A percentile compares a stretch with the other conserved stretches of the same genome.
Evolutionary conservation across 495 filamentous ascomycete species (phyloP).

Genomic region (Penicillium waksmanii): DNA sequence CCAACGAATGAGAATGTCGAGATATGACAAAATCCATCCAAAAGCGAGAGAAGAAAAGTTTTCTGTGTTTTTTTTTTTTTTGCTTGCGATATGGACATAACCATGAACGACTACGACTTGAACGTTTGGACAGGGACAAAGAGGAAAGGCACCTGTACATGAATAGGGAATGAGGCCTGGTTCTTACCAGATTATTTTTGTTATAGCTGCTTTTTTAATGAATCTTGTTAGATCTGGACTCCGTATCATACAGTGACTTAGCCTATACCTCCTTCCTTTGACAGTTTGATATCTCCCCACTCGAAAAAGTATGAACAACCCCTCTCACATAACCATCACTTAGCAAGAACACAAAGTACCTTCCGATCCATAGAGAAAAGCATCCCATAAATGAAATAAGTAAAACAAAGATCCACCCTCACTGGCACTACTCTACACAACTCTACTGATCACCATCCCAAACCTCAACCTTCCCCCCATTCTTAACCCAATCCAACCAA

Average conservation of each 20-base stretch:
- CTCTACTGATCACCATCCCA: conserved; percentile 42
- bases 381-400: no score
- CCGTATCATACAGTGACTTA: neutral
- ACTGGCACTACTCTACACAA: neutral
- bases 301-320: no score
- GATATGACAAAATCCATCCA: conserved; percentile 25
- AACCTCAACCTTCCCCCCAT: conserved; percentile 63
- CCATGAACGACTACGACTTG: conserved; percentile 39
- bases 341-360: no score
- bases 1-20: conserved; percentile 10
- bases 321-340: no score
- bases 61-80: conserved; percentile 26
- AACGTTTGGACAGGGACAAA: conserved; percentile 27
- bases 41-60: conserved; percentile 23
- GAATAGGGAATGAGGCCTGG: conserved; percentile 33
- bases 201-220: conserved; percentile 28
- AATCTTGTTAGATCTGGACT: conserved; percentile 21
- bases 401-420: no score
- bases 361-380: no score
- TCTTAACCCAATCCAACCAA: conserved; percentile 85
- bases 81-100: conserved; percentile 34
- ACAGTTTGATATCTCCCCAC: no score
- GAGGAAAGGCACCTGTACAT: conserved; percentile 38
- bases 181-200: conserved; percentile 26
- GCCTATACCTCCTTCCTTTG: no score